Base-by-base conservation (phyloP, 129 eudicot genomes). In the Saussurea involucrata region DNA sequence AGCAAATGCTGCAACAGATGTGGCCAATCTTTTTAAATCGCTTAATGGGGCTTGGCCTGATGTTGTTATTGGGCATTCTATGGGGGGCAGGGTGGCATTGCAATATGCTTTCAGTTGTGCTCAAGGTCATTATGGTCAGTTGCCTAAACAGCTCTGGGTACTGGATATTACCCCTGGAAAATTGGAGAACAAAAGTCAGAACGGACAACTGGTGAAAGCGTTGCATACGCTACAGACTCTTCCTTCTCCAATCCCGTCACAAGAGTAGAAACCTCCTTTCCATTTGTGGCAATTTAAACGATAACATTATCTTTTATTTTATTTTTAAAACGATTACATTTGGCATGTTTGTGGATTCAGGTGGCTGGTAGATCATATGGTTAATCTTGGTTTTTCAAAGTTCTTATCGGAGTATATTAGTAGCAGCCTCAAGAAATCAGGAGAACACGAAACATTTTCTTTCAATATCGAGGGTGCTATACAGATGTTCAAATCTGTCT, bases 101-200 rank as follows among this genome's bases (percentile, higher is more conserved):
- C 96, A 90, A 75, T 92, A 84, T 72, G 92, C 86, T 7, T 72
- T 83, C 44, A 90, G 98, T 66, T 87, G 93, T 86, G 86, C 89
- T 80, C 68, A 83, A 18, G 94, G 94, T 49, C 85, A 85, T 78
- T 92, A 86, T 77, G 98, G 98, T 12, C 70, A 67, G 55, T 74
- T 88, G 73, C 98, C 98, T 40, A 92, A 85, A 73, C 95, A 92
- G 97, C 77, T 92, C 64, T 92, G 97, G 97, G 83, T 92, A 69
- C 63, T 89, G 79, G 97, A 92, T 80, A 80, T 87, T 18, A 83
- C 81, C n/a, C 91, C 97, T 64, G 97, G 97, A 73, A 82, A 63
- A 57, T 79, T 80, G 37, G 78, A 76, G 46, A 57, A 80, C 80
- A 83, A 80, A 33, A 66, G 75, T 13, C 57, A 75, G 67, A 80